These are phyloP conservation scores for Diutina neorugosa DNA, from an alignment of 1,139 yeast species.

Conservation along the genomic window DNA sequence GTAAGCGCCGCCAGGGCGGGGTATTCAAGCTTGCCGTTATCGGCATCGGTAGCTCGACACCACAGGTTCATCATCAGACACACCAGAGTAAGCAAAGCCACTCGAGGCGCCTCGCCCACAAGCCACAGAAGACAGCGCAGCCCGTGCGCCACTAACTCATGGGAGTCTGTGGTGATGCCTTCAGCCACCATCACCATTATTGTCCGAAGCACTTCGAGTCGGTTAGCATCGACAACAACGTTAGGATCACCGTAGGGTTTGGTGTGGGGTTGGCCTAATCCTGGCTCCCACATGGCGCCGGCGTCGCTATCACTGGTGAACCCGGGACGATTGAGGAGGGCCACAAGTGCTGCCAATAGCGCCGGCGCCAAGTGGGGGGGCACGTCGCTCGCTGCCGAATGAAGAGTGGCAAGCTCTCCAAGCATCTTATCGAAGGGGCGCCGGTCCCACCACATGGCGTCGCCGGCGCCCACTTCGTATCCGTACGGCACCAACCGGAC, in stretches of 20 bases:
- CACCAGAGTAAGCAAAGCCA: constrained; percentile 39
- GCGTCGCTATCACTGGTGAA: constrained; percentile 5
- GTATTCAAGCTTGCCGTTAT: constrained; percentile 21
- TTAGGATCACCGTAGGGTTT: constrained; percentile 19
- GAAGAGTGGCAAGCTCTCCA: background rate
- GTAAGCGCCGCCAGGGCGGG: constrained; percentile 18
- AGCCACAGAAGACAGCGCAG: constrained; percentile 47
- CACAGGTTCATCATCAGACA: constrained; percentile 59
- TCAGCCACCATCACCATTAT: constrained; percentile 53
- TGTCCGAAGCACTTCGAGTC: constrained; percentile 56
- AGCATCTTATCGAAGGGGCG: background rate
- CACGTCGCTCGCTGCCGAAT: background rate
- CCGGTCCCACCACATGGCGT: background rate
- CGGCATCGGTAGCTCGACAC: constrained; percentile 24
- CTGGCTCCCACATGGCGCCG: constrained; percentile 56
- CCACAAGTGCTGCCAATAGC: background rate
- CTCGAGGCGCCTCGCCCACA: constrained; percentile 39
- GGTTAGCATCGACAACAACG: constrained; percentile 46
- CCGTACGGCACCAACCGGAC: background rate
- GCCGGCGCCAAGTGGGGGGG: background rate
- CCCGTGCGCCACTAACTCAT: constrained; percentile 36
- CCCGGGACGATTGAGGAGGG: background rate
- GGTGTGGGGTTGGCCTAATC: constrained; percentile 36
- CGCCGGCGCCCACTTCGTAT: background rate
- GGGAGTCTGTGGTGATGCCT: constrained; percentile 40